A percentile compares a stretch with the other conserved stretches of the same genome.
Conservation (phyloP, 1,284 basidiomycete genomes). For the Trichosporon sp. region DNA sequence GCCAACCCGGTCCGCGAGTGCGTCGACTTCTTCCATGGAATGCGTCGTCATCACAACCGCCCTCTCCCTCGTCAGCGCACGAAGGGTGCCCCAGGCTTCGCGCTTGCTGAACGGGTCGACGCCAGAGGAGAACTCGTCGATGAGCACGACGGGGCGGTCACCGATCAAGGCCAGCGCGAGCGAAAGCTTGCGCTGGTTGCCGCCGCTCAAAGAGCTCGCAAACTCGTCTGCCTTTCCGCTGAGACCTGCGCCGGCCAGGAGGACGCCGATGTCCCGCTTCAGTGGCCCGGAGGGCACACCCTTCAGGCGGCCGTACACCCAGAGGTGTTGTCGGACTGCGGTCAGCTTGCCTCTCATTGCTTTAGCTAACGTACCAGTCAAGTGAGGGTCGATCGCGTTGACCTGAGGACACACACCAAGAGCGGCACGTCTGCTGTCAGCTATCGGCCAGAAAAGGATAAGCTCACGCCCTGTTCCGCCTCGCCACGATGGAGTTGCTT, state of each 20-base stretch:
- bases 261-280: constrained; percentile 56
- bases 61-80: constrained; percentile 52
- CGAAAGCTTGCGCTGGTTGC: constrained; percentile 74
- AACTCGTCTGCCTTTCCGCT: constrained; percentile 62
- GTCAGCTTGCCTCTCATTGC: not conserved
- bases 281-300: constrained; percentile 60
- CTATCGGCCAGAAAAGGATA: not conserved
- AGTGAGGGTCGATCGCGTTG: constrained; percentile 69
- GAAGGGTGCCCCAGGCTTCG: constrained; percentile 66
- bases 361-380: constrained; percentile 51
- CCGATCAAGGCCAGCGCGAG: constrained; percentile 79
- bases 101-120: constrained; percentile 78
- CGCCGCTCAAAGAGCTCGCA: constrained; percentile 68
- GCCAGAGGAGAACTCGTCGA: constrained; percentile 78
- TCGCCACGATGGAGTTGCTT: constrained; percentile 59
- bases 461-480: constrained; percentile 56
- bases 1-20: constrained; percentile 66
- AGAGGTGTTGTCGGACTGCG: constrained; percentile 65
- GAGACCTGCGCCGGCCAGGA: constrained; percentile 62
- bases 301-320: constrained; percentile 52
- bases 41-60: constrained; percentile 54
- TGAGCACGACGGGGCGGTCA: constrained; percentile 69
- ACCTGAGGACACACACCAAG: constrained; percentile 78
- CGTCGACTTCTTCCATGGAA: constrained; percentile 78
- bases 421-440: constrained; percentile 14